Evolutionary conservation across 495 filamentous ascomycete species (phyloP).

Genomic region (Podospora anserina): DNA sequence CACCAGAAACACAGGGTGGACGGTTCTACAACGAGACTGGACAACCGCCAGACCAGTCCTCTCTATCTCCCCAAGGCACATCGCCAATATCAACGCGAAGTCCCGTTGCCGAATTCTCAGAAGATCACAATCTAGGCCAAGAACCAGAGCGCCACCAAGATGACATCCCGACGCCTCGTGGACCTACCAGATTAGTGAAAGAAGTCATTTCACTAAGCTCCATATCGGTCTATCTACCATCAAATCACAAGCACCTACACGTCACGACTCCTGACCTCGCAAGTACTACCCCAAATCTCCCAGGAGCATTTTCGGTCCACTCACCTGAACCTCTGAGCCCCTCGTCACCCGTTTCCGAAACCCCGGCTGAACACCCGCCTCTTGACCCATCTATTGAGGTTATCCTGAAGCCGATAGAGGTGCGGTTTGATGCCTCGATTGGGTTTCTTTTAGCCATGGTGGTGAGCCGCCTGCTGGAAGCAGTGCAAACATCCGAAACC

Average conservation of each 20-base stretch:
- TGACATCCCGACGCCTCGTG: slow-evolving; percentile 43
- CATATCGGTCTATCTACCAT: slow-evolving; percentile 46
- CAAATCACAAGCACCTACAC: slow-evolving; percentile 37
- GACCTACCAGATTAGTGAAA: slow-evolving; percentile 47
- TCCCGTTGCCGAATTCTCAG: background rate
- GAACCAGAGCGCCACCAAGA: slow-evolving; percentile 30
- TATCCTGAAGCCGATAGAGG: slow-evolving; percentile 51
- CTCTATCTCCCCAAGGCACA: background rate
- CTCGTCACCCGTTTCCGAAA: slow-evolving; percentile 13
- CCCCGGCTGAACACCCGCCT: slow-evolving; percentile 10
- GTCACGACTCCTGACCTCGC: slow-evolving; percentile 26
- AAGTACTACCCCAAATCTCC: slow-evolving; percentile 46
- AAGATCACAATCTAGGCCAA: background rate
- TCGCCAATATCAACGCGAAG: background rate
- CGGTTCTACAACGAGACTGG: background rate
- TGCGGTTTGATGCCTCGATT: slow-evolving; percentile 66
- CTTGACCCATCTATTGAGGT: slow-evolving; percentile 49
- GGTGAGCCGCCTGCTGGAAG: slow-evolving; percentile 50
- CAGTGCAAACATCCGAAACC: slow-evolving; percentile 34
- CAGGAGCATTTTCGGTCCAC: slow-evolving; percentile 57
- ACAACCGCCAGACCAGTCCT: background rate
- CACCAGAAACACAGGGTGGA: background rate
- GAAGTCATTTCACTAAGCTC: slow-evolving; percentile 43
- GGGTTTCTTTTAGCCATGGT: slow-evolving; percentile 64
- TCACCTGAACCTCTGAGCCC: slow-evolving; percentile 29